Percentiles rank a stretch among this genome's conserved stretches.
Evolutionary conservation across 176 grass and related monocot genomes (phyloP).

Genomic region (Phragmites australis): DNA sequence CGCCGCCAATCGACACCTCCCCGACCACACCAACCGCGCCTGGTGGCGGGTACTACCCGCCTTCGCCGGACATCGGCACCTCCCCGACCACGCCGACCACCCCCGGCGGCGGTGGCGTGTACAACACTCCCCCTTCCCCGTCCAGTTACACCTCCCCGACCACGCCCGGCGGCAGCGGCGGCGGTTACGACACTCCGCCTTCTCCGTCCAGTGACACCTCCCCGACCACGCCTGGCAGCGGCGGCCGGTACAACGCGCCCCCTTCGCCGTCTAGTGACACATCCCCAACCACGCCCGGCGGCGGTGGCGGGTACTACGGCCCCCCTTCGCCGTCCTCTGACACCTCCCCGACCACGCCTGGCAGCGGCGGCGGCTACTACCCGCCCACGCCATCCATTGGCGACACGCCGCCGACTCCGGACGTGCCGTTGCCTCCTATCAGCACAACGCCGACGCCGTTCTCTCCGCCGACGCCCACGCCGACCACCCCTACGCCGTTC

Average conservation of each 20-base stretch:
- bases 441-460: slow-evolving; percentile 35
- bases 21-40: slow-evolving; percentile 33
- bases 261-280: slow-evolving; percentile 17
- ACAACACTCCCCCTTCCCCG: slow-evolving; percentile 21
- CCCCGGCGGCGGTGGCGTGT: neutral
- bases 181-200: neutral
- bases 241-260: neutral
- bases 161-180: neutral
- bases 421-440: slow-evolving; percentile 37
- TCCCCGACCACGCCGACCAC: slow-evolving; percentile 10
- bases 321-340: neutral
- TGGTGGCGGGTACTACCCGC: slow-evolving; percentile 20
- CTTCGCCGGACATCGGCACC: slow-evolving; percentile 19
- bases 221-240: neutral
- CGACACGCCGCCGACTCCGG: slow-evolving; percentile 34
- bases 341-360: neutral
- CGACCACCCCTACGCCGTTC: slow-evolving; percentile 59
- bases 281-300: slow-evolving; percentile 6
- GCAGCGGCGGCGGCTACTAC: slow-evolving; percentile 16
- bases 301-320: neutral
- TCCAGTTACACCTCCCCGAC: slow-evolving; percentile 18
- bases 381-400: neutral
- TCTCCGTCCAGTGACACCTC: neutral
- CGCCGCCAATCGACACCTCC: slow-evolving; percentile 14
- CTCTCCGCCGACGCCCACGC: slow-evolving; percentile 52